Evolutionary conservation across 192 early-diverging fungal species (phyloP), one percentile per base, ranked within the genome.

Genomic region (Linnemannia elongata): DNA sequence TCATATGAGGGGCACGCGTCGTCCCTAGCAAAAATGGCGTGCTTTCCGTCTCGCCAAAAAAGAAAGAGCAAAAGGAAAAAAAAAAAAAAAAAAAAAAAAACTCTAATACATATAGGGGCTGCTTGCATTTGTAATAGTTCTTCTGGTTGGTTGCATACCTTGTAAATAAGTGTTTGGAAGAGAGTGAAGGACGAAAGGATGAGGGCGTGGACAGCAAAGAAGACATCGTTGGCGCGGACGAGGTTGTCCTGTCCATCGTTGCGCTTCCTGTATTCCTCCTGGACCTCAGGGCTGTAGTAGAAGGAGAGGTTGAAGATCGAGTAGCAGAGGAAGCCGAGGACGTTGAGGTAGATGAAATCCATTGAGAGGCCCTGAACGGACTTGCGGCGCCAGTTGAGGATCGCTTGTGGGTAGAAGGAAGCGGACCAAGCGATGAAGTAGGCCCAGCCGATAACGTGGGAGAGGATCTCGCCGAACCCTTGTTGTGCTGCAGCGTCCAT

Each of bases 401-500:
- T 82, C 7, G 92, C 90, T 78, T 97, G 96, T 18, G 96, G 96
- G 82, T 97, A 98, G 72, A 98, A 98, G 82, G 93, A 94, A 30
- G 95, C 85, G 5, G 95, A 96, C 97, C 97, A 98, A 35, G 96
- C 94, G 4, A 91, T 74, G 87, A 97, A 96, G 89, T 97, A 97
- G 41, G 70, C 52, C 85, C 77, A 73, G 3, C 77, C 77, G 17
- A 79, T 79, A 45, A 79, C 9, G 41, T 79, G 68, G 3, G 77
- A 79, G 49, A 72, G 41, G 33, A 69, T 38, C 4, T 69, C 36
- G 6, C 77, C 69, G 41, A 79, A 72, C 9, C 69, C 77, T 41
- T 77, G 75, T 39, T 27, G 27, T 33, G 60, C 27, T 10, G 60
- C 27, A 44, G 73, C 9, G 41, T 66, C 60, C 60, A 66, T 66